Conservation (phyloP, 257 asterid species). For the Rehmannia glutinosa region DNA sequence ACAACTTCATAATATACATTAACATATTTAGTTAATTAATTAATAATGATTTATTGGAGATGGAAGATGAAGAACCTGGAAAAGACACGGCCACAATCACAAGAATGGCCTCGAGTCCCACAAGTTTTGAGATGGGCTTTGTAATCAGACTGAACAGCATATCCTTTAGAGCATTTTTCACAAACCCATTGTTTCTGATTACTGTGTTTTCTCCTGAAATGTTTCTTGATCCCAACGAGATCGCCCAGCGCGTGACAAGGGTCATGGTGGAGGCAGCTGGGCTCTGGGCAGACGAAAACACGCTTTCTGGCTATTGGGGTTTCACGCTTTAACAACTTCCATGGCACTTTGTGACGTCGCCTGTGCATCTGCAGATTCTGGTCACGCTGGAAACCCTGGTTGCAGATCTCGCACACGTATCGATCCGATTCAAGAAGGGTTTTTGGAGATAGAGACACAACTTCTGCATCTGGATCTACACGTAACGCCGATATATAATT, state of each 20-base stretch:
- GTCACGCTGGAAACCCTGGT: constrained; percentile 87
- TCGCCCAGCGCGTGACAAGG: constrained; percentile 79
- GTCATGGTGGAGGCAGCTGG: constrained; percentile 71
- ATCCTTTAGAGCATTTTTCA: constrained; percentile 56
- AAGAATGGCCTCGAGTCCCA: constrained; percentile 75
- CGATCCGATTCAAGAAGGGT: constrained; percentile 82
- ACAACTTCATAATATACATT: too few relatives aligned
- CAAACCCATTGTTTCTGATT: constrained; percentile 66
- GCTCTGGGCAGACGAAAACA: constrained; percentile 72
- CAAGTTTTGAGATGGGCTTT: constrained; percentile 77
- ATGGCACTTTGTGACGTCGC: constrained; percentile 84
- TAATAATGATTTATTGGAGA: too few relatives aligned
- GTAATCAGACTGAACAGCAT: constrained; percentile 71
- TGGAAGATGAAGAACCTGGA: constrained; percentile 34
- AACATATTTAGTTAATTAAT: background rate
- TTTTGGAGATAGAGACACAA: constrained; percentile 74
- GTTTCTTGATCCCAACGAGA: constrained; percentile 71
- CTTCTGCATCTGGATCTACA: constrained; percentile 94
- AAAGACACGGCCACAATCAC: constrained; percentile 75
- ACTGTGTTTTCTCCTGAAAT: constrained; percentile 63
- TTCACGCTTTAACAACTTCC: constrained; percentile 87
- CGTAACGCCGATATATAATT: background rate
- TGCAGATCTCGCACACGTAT: constrained; percentile 96
- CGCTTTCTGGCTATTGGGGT: constrained; percentile 35
- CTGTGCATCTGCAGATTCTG: constrained; percentile 95